These are phyloP conservation scores for Gymnopilus junonius DNA, from an alignment of 768 basidiomycete species.

Conservation along the genomic window DNA sequence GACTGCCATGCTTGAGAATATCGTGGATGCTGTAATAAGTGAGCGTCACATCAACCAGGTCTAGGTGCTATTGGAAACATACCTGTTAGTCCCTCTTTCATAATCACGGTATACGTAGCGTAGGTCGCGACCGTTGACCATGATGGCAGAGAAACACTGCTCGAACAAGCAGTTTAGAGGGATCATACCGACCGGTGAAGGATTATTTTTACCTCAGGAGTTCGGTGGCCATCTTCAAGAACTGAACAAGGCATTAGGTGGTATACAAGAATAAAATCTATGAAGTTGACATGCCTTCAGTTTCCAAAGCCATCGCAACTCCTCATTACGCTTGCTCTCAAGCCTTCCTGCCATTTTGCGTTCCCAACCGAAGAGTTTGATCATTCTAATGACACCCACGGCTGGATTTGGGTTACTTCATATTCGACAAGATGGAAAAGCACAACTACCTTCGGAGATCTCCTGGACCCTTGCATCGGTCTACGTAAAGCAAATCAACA, in stretches of 20 bases:
- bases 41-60: neutral
- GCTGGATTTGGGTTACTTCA: conserved; percentile 29
- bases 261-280: neutral
- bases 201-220: neutral
- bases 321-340: conserved; percentile 60
- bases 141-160: conserved; percentile 42
- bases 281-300: conserved; percentile 13
- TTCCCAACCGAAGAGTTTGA: conserved; percentile 77
- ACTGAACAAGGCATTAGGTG: neutral
- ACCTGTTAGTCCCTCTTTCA: conserved; percentile 40
- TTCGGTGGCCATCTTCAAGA: neutral
- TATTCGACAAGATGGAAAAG: conserved; percentile 3
- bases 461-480: conserved; percentile 63
- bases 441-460: conserved; percentile 64
- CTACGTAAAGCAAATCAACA: conserved; percentile 3
- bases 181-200: neutral
- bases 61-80: conserved; percentile 27
- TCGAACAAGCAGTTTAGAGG: neutral
- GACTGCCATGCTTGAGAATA: conserved; percentile 60
- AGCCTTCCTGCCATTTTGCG: conserved; percentile 57
- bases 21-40: conserved; percentile 48
- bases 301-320: conserved; percentile 44
- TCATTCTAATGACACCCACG: conserved; percentile 62
- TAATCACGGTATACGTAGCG: conserved; percentile 52
- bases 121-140: conserved; percentile 70